Evolutionary conservation across 2,329 filamentous ascomycete species (phyloP).

Genomic region (Fusarium sp.): DNA sequence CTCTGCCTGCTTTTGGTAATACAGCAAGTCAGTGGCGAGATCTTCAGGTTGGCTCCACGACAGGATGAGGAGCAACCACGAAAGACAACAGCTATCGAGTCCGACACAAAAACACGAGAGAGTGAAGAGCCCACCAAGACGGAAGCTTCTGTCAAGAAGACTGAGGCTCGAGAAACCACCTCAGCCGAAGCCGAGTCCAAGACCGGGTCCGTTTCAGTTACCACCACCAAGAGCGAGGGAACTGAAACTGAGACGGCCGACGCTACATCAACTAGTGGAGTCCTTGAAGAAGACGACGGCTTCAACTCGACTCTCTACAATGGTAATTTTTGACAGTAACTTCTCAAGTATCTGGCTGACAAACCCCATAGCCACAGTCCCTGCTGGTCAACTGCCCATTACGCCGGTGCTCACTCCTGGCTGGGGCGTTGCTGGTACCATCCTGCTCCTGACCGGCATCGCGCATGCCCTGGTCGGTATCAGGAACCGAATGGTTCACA

Average conservation of each 20-base stretch:
- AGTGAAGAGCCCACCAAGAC: slow-evolving; percentile 27
- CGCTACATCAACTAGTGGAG: slow-evolving; percentile 37
- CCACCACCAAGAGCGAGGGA: slow-evolving; percentile 27
- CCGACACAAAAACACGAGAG: slow-evolving; percentile 18
- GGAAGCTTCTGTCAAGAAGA: slow-evolving; percentile 22
- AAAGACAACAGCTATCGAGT: slow-evolving; percentile 29
- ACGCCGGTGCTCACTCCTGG: slow-evolving; percentile 82
- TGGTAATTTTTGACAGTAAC: slow-evolving; percentile 42
- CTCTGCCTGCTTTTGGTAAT: slow-evolving; percentile 55
- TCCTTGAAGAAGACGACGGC: slow-evolving; percentile 31
- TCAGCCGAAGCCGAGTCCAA: slow-evolving; percentile 7
- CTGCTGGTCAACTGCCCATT: slow-evolving; percentile 73
- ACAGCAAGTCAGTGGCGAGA: slow-evolving; percentile 53
- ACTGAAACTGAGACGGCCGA: slow-evolving; percentile 18
- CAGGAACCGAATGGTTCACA: slow-evolving; percentile 82
- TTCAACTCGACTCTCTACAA: slow-evolving; percentile 51
- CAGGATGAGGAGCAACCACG: slow-evolving; percentile 46
- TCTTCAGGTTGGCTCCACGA: slow-evolving; percentile 48
- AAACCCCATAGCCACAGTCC: slow-evolving; percentile 56
- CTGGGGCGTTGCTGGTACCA: slow-evolving; percentile 80
- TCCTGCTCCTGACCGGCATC: slow-evolving; percentile 80
- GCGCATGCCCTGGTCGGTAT: slow-evolving; percentile 83
- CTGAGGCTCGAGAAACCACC: slow-evolving; percentile 17
- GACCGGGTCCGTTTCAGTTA: slow-evolving; percentile 20
- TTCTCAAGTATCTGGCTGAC: slow-evolving; percentile 6